These are phyloP conservation scores for Dictyostelium brefeldianum DNA, from an alignment of 78 protist genomes.

Conservation along the genomic window DNA sequence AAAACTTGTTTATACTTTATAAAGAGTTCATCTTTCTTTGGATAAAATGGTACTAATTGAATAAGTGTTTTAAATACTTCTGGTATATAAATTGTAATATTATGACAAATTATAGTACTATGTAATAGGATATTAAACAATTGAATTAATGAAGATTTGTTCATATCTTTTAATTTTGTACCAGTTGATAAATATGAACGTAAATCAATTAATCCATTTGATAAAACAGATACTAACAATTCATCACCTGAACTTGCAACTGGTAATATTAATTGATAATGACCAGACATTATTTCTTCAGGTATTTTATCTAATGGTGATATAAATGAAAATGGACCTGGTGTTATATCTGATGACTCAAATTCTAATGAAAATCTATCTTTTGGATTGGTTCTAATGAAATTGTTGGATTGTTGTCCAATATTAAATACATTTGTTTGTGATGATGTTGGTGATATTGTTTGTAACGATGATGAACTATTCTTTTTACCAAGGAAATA, in stretches of 20 bases:
- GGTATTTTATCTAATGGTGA: slow-evolving; percentile 59
- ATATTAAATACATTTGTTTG: neutral
- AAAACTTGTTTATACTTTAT: slow-evolving; percentile 19
- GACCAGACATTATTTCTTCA: slow-evolving; percentile 44
- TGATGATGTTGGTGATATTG: neutral
- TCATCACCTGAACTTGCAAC: slow-evolving; percentile 68
- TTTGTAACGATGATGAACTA: too few relatives aligned
- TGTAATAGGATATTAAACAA: slow-evolving; percentile 34
- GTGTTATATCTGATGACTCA: slow-evolving; percentile 34
- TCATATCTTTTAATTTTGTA: neutral
- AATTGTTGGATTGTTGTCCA: neutral
- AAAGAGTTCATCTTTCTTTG: slow-evolving; percentile 59
- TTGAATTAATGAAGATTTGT: slow-evolving; percentile 4
- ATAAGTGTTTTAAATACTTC: slow-evolving; percentile 54
- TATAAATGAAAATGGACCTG: slow-evolving; percentile 27
- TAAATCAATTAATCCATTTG: slow-evolving; percentile 23
- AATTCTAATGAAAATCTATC: neutral
- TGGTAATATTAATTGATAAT: slow-evolving; percentile 50
- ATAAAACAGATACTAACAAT: slow-evolving; percentile 9
- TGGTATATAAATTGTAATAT: neutral
- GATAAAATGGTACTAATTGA: slow-evolving; percentile 29
- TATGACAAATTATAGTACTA: slow-evolving; percentile 29
- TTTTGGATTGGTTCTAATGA: neutral
- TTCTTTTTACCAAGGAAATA: neutral
- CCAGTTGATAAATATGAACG: neutral